Conservation (phyloP, 169 alveolate species). For the Cyclospora cayetanensis region DNA sequence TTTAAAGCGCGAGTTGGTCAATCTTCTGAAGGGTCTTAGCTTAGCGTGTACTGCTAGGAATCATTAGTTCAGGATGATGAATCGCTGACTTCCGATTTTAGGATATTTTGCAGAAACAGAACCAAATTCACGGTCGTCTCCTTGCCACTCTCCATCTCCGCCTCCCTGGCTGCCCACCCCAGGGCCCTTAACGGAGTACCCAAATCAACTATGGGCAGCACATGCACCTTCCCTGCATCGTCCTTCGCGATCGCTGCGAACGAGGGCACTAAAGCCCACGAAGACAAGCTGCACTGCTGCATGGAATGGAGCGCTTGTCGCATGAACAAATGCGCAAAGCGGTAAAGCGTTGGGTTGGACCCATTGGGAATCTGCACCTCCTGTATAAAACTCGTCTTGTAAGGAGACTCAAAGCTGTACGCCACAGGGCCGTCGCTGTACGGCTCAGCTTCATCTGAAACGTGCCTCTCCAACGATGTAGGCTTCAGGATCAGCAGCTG, state of each 20-base stretch:
- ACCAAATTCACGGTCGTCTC: not conserved
- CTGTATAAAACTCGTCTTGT: not conserved
- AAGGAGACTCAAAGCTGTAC: not conserved
- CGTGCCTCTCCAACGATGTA: not conserved
- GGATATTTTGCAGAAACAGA: not conserved
- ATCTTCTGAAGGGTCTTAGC: no score
- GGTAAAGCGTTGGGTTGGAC: not conserved
- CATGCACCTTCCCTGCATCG: not conserved
- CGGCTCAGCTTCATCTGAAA: not conserved
- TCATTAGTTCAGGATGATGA: no score
- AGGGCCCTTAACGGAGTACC: not conserved
- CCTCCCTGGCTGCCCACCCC: not conserved
- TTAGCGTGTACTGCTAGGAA: no score
- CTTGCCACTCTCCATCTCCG: not conserved
- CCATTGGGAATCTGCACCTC: not conserved
- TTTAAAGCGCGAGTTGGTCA: no score
- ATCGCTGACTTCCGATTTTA: not conserved
- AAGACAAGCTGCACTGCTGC: not conserved
- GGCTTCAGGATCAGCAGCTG: not conserved
- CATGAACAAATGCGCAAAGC: not conserved
- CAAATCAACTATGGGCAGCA: not conserved
- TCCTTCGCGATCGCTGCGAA: not conserved
- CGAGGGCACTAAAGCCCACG: not conserved
- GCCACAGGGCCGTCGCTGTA: not conserved
- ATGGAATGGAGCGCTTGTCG: not conserved